Base-by-base conservation (phyloP, 306 rosid genomes). In the Astragalus membranaceus region DNA sequence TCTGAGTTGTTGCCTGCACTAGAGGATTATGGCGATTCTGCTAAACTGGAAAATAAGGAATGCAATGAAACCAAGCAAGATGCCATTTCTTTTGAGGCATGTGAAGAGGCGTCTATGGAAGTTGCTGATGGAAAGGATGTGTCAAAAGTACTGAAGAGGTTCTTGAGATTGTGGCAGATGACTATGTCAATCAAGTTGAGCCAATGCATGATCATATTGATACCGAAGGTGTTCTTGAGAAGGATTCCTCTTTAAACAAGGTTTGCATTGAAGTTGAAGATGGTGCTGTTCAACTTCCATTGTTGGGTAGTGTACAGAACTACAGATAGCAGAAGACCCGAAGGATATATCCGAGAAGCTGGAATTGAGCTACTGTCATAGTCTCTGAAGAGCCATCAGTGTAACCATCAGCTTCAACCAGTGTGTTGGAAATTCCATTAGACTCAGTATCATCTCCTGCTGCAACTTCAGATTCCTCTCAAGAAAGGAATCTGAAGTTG, bases 21-120 rank as follows among this genome's bases (percentile, higher is more conserved):
- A 1, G 75, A 67, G 66, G 57, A 32, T 44, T 49, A 64, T 15
- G 6, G 56, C 62, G 64, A 74, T 47, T 60, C 41, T 59, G 63
- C 66, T 13, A 33, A 66, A 3, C 37, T 36, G 8, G 63, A 26
- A 44, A 32, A 46, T 6, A 60, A 56, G 20, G 26, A 44, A 10
- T 5, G 37, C 7, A 3, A 69, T 1, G 64, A 12, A 48, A 15
- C 30, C 8, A 4, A 13, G 23, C 52, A 58, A 30, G 32, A 50
- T 9, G 69, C 6, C 20, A n/a, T 57, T 42, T 13, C 64, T 36
- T 17, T 57, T 57, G 63, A 12, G 10, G 55, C 20, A 39, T 43
- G 70, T 23, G 47, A 8, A 6, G 67, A 50, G 13, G 61, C 47
- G 10, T 59, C 43, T n/a, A 32, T 30, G 64, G 64, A 57, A 43